Conservation (phyloP, 352 stramenopile genomes). For the Pythium periplocum region DNA sequence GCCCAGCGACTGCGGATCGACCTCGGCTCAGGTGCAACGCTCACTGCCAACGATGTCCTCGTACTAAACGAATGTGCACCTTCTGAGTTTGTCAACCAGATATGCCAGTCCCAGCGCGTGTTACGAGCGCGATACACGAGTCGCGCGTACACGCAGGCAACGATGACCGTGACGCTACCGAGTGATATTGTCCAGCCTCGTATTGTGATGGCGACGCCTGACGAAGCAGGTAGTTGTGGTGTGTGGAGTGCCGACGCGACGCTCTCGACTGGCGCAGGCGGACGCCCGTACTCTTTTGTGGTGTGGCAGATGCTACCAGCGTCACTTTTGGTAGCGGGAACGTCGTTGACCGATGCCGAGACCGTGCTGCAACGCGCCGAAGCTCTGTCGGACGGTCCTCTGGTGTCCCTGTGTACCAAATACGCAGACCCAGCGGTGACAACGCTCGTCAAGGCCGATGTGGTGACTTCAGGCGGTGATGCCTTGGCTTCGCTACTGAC, state of each 20-base stretch:
- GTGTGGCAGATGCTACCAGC: constrained; percentile 33
- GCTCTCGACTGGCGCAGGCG: constrained; percentile 45
- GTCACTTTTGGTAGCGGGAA: too few relatives aligned
- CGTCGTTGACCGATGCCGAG: too few relatives aligned
- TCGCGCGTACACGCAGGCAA: constrained; percentile 51
- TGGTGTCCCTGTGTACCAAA: constrained; percentile 42
- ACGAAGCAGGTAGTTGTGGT: constrained; percentile 58
- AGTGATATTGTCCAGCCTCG: constrained; percentile 30
- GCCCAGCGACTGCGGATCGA: constrained; percentile 43
- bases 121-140: constrained; percentile 44
- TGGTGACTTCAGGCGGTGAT: constrained; percentile 3
- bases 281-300: constrained; percentile 33
- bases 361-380: too few relatives aligned
- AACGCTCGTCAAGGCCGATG: constrained; percentile 22
- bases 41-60: constrained; percentile 35
- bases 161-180: constrained; percentile 23
- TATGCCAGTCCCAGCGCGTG: constrained; percentile 39
- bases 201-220: constrained; percentile 39
- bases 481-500: constrained; percentile 23
- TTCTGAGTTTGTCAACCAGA: constrained; percentile 31
- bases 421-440: constrained; percentile 19
- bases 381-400: constrained; percentile 4
- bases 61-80: constrained; percentile 42
- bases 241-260: constrained; percentile 43
- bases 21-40: constrained; percentile 34